phyloP scores from a whole-genome alignment of 768 basidiomycete species.

The Tricholoma hemisulphureum region DNA sequence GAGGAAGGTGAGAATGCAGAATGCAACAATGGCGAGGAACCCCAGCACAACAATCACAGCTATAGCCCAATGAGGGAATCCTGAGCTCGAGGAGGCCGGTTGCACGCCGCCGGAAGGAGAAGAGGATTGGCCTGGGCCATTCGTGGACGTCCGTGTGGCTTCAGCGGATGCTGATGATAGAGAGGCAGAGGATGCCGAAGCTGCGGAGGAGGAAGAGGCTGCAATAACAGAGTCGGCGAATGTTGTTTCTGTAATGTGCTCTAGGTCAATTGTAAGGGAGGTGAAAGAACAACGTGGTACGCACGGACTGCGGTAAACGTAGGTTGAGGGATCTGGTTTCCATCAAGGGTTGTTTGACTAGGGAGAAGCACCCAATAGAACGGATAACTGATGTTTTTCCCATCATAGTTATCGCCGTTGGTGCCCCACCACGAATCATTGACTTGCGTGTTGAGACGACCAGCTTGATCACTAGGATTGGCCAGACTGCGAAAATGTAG shows the following conservation, averaged over 20 bases:
- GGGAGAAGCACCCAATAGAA: conserved; percentile 81
- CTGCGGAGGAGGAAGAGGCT: conserved; percentile 42
- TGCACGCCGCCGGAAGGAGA: conserved; percentile 45
- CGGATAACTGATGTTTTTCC: conserved; percentile 57
- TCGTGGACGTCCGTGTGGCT: conserved; percentile 15
- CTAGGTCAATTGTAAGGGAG: not conserved
- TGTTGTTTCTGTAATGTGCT: conserved; percentile 61
- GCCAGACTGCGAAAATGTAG: conserved; percentile 38
- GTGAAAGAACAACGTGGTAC: conserved; percentile 31
- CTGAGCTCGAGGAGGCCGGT: conserved; percentile 26
- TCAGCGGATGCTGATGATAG: conserved; percentile 29
- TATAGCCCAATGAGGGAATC: conserved; percentile 88
- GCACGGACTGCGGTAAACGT: conserved; percentile 80
- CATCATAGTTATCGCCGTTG: conserved; percentile 48
- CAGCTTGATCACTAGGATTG: conserved; percentile 54
- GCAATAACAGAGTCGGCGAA: conserved; percentile 64
- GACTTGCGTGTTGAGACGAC: conserved; percentile 52
- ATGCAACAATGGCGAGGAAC: conserved; percentile 74
- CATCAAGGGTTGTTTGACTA: conserved; percentile 52
- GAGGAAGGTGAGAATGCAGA: conserved; percentile 67
- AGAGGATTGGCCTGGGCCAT: conserved; percentile 1
- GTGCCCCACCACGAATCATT: conserved; percentile 76
- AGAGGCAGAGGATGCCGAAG: conserved; percentile 44
- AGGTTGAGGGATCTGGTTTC: conserved; percentile 60
- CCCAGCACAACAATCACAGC: conserved; percentile 87